A percentile compares a stretch with the other conserved stretches of the same genome.
Evolutionary conservation across 1,139 yeast genomes (phyloP).

Genomic region (Blastobotrys raffinosifermentans): DNA sequence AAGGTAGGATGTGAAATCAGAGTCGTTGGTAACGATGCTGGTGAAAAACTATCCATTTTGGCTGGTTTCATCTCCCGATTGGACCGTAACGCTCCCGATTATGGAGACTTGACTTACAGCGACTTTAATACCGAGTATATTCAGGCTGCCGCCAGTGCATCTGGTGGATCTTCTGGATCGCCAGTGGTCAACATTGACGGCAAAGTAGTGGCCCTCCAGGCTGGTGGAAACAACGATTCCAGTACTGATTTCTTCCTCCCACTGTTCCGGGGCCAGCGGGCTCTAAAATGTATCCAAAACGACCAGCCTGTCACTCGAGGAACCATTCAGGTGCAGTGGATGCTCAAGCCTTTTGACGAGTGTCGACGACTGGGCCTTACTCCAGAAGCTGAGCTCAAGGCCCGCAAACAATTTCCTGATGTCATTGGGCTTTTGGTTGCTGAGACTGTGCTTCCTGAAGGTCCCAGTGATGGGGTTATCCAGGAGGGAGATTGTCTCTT

Average conservation of each 20-base stretch:
- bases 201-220: conserved; percentile 83
- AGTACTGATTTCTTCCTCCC: conserved; percentile 92
- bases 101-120: conserved; percentile 82
- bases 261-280: conserved; percentile 74
- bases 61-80: conserved; percentile 86
- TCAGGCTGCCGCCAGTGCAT: conserved; percentile 94
- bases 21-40: conserved; percentile 95
- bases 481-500: conserved; percentile 84
- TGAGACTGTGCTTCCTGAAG: conserved; percentile 75
- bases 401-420: conserved; percentile 65
- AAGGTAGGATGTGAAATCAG: conserved; percentile 86
- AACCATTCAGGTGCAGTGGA: conserved; percentile 89
- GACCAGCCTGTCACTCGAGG: conserved; percentile 62
- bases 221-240: conserved; percentile 89
- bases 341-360: conserved; percentile 80
- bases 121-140: conserved; percentile 95
- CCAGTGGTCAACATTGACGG: conserved; percentile 91
- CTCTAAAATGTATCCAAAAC: conserved; percentile 65
- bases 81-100: conserved; percentile 93
- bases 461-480: conserved; percentile 71
- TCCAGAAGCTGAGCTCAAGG: conserved; percentile 62
- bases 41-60: conserved; percentile 82
- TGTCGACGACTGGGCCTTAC: conserved; percentile 83
- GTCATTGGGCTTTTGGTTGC: conserved; percentile 82
- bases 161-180: conserved; percentile 94